A percentile compares a stretch with the other conserved stretches of the same genome.
These are phyloP conservation scores for Xylaria telfairii DNA, from an alignment of 495 filamentous ascomycete species.

Conservation along the genomic window DNA sequence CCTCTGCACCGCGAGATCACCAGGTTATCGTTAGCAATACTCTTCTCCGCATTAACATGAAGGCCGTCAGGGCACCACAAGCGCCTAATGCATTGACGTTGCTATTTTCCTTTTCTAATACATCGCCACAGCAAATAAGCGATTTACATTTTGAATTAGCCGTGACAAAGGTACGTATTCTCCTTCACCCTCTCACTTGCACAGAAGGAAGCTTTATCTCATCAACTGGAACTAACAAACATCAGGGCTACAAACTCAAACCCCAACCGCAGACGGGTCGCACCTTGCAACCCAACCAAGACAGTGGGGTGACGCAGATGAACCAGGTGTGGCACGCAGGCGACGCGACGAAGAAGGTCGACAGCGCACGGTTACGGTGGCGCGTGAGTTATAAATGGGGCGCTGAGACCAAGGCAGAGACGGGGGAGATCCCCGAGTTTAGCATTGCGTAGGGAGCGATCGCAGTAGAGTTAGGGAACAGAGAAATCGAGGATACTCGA, in stretches of 20 bases:
- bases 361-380: slow-evolving; percentile 85
- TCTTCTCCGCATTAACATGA: slow-evolving; percentile 57
- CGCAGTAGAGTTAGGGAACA: background rate
- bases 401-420: slow-evolving; percentile 67
- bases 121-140: slow-evolving; percentile 68
- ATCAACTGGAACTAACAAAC: background rate
- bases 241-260: slow-evolving; percentile 76
- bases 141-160: slow-evolving; percentile 91
- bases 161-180: slow-evolving; percentile 78
- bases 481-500: background rate
- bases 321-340: slow-evolving; percentile 73
- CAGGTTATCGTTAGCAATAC: slow-evolving; percentile 56
- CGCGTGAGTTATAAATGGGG: slow-evolving; percentile 79
- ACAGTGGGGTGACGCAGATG: slow-evolving; percentile 79
- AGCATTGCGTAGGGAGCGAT: slow-evolving; percentile 62
- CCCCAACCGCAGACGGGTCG: slow-evolving; percentile 85
- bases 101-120: slow-evolving; percentile 79
- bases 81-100: slow-evolving; percentile 65
- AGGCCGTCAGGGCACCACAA: slow-evolving; percentile 48
- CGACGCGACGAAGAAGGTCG: slow-evolving; percentile 71
- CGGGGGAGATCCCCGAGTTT: slow-evolving; percentile 87
- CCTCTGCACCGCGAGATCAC: slow-evolving; percentile 52
- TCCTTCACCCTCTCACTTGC: slow-evolving; percentile 16
- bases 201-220: background rate
- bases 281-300: slow-evolving; percentile 72